Evolutionary conservation across 2,329 filamentous ascomycete species (phyloP), one percentile per base, ranked within the genome.

Genomic region (Celoporthe dispersa): DNA sequence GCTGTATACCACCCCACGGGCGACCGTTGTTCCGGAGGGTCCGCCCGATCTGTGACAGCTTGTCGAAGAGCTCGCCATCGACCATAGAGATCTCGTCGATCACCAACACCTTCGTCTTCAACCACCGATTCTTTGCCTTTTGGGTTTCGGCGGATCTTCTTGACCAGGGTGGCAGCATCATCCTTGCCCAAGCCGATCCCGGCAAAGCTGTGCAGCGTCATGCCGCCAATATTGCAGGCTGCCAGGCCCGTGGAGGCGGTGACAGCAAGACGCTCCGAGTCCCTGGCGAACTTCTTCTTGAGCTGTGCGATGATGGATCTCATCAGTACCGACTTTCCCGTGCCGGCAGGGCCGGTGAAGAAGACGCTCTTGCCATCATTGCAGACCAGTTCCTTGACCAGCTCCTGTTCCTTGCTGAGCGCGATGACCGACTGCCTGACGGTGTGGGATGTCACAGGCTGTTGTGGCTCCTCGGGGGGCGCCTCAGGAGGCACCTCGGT

Each of bases 31-130:
- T 97, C 67, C 94, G 90, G 72, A 99, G 90, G 3, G 86, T 89
- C 68, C 95, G 88, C 19, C 94, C 95, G 74, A 99, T 92, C 71
- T 92, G 88, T 72, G 97, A 94, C 25, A 99, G 86, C 80, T 99
- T 99, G 83, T 99, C 96, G 74, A 98, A 99, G 0, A 99, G 85
- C 44, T 98, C 94, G 1, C 94, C 96, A 76, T 99, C 96, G 5
- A 99, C 94, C 97, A 99, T 99, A 16, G 96, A 98, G 3, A 99
- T 91, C 79, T 99, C 96, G 80, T 99, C 96, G 75, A 99, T 88
- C 74, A 99, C 87, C 33, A 99, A 86, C 16, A 94, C 89, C 77
- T 94, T 97, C 0, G 94, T 97, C 69, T 90, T 89, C 73, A 97
- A 82, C 97, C 97, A 99, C 55, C 95, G 88, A 73, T 90, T 91